phyloP scores from a whole-genome alignment of 192 early-diverging fungal species.

The Dimargaris xerosporica region DNA sequence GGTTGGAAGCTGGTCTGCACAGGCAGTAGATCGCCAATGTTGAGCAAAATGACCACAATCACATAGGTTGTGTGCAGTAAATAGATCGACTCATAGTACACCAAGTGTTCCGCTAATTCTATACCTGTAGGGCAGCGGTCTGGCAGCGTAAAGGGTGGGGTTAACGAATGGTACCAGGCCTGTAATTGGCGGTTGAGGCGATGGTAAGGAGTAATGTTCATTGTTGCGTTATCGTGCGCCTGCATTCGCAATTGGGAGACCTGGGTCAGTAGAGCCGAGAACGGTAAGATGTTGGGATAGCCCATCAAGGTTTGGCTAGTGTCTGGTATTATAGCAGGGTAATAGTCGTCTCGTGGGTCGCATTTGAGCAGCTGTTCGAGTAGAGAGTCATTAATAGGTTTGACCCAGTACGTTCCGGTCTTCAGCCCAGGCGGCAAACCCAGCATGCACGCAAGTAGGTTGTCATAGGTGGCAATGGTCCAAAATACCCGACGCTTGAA shows the following conservation, averaged over 20 bases:
- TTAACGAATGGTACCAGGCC: background rate
- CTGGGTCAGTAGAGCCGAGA: background rate
- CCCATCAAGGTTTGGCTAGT: background rate
- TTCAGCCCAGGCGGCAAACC: background rate
- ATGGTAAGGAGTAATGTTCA: background rate
- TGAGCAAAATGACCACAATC: slow-evolving; percentile 2
- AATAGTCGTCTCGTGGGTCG: background rate
- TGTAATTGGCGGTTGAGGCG: background rate
- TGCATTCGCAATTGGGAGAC: background rate
- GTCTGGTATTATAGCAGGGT: background rate
- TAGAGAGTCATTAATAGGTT: background rate
- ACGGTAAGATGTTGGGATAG: background rate
- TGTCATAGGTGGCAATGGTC: background rate
- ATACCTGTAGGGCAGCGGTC: background rate
- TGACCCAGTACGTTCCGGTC: background rate
- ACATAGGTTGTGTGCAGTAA: background rate
- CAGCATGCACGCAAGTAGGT: background rate
- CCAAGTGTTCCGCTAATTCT: background rate
- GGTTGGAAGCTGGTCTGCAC: background rate
- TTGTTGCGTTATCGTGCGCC: background rate
- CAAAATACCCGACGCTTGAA: background rate
- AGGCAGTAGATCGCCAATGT: background rate
- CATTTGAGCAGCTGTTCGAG: background rate
- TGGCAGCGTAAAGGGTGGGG: background rate
- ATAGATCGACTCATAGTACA: background rate